A percentile compares a stretch with the other conserved stretches of the same genome.
Conservation (phyloP, 2,329 filamentous ascomycete species). For the Fusarium keratoplasticum region DNA sequence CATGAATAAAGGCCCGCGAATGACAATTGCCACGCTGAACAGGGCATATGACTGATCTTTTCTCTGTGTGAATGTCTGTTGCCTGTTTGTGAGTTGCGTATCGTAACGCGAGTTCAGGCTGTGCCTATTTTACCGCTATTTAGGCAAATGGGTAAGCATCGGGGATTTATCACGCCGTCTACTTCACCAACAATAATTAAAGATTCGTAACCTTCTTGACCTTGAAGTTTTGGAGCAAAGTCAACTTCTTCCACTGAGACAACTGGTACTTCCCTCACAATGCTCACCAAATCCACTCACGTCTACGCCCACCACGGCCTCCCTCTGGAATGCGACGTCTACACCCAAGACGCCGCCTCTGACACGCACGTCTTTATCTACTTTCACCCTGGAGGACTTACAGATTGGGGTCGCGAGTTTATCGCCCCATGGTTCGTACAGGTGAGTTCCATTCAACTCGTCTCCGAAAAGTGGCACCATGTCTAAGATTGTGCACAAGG, state of each 20-base stretch:
- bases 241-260: background rate
- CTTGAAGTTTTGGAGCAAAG: background rate
- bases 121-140: constrained; percentile 1
- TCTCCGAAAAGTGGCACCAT: background rate
- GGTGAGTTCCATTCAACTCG: constrained; percentile 22
- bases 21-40: constrained; percentile 6
- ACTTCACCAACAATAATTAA: background rate
- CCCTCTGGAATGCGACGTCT: constrained; percentile 52
- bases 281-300: constrained; percentile 45
- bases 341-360: constrained; percentile 41
- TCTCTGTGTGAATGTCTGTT: background rate
- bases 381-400: constrained; percentile 52
- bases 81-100: background rate
- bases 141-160: constrained; percentile 2
- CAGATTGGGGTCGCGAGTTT: constrained; percentile 46
- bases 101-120: background rate
- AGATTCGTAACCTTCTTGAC: background rate
- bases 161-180: background rate
- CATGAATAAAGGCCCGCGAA: constrained; percentile 10
- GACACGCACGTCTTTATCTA: constrained; percentile 49
- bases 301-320: constrained; percentile 48
- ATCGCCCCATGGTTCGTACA: constrained; percentile 53
- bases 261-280: background rate
- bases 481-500: constrained; percentile 24
- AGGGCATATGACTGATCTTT: background rate